Base-by-base conservation (phyloP, 2,329 filamentous ascomycete species). In the Dothidotthia symphoricarpi region DNA sequence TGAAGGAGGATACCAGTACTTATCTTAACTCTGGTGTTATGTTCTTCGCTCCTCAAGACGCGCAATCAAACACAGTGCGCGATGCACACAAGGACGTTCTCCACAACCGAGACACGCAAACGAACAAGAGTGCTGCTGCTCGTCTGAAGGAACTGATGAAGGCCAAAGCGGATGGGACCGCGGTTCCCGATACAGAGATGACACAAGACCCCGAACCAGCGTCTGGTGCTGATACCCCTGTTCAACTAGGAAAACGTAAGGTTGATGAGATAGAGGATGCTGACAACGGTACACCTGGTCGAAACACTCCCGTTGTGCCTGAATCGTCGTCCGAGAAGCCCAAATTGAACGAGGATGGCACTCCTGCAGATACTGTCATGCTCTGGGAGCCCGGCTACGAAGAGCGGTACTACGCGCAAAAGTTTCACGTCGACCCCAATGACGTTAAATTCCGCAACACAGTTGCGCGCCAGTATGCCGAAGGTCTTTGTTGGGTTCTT, bases 331-430 rank as follows among this genome's bases (percentile, higher is more conserved):
- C 74, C 5, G 63, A 71, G 27, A 69, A 77, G 16, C 16, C 40
- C 14, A 69, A 51, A 13, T 49, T 50, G 17, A 59, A 59, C 13
- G 53, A 57, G 3, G 82, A 85, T 37, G 83, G 82, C 27, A 77
- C 78, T 13, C 81, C 85, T 2, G 75, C 82, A 43, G 93, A 98
- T 61, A 88, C 83, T 13, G 86, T 98, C 35, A 81, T 85, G 42
- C 74, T 98, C 10, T 98, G 93, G 93, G 93, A 98, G 61, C 83
- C 90, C 35, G 93, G 93, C 6, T 98, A 98, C 64, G 83, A 85
- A 34, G 91, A 96, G 68, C 81, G 93, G 31, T 98, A 98, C 67
- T 98, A 98, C 63, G 85, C 95, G 64, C 88, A 95, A 64, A 98
- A 98, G 64, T 98, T 98, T 60, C 77, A 88, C 33, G 88, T 88